Conservation (phyloP, 2,329 filamentous ascomycete genomes). For the Lasiodiplodia hormozganensis region DNA sequence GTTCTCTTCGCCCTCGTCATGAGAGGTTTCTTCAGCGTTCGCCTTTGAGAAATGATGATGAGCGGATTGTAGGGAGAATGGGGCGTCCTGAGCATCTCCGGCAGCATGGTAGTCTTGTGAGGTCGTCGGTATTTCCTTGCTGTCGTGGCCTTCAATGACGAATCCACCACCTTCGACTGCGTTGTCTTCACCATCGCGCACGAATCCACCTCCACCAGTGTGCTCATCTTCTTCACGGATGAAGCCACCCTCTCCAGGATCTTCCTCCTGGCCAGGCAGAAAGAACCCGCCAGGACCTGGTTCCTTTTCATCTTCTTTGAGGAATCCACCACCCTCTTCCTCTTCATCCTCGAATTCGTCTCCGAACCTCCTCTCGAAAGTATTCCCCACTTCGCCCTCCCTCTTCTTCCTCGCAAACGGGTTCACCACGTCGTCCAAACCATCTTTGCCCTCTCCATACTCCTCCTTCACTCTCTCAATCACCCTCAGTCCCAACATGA, state of each 20-base stretch:
- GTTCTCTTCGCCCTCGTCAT: slow-evolving; percentile 26
- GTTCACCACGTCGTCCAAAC: slow-evolving; percentile 58
- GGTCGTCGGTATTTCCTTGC: not conserved
- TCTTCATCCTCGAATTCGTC: slow-evolving; percentile 37
- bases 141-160: slow-evolving; percentile 43
- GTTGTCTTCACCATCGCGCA: slow-evolving; percentile 46
- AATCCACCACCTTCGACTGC: slow-evolving; percentile 40
- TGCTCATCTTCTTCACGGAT: slow-evolving; percentile 14
- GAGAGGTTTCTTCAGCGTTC: not conserved
- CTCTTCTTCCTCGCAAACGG: slow-evolving; percentile 57
- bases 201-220: slow-evolving; percentile 43
- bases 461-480: slow-evolving; percentile 77
- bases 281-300: slow-evolving; percentile 33
- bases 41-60: slow-evolving; percentile 33
- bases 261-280: slow-evolving; percentile 28
- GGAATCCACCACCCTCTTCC: slow-evolving; percentile 48
- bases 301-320: slow-evolving; percentile 39
- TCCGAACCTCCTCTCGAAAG: slow-evolving; percentile 27
- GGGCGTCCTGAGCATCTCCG: slow-evolving; percentile 33
- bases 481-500: slow-evolving; percentile 84
- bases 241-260: slow-evolving; percentile 32
- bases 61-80: slow-evolving; percentile 46
- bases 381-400: slow-evolving; percentile 34
- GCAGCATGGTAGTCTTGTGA: slow-evolving; percentile 10
- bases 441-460: slow-evolving; percentile 66